Base-by-base conservation (phyloP, 208 protist genomes). In the Trypanosoma caninum region DNA sequence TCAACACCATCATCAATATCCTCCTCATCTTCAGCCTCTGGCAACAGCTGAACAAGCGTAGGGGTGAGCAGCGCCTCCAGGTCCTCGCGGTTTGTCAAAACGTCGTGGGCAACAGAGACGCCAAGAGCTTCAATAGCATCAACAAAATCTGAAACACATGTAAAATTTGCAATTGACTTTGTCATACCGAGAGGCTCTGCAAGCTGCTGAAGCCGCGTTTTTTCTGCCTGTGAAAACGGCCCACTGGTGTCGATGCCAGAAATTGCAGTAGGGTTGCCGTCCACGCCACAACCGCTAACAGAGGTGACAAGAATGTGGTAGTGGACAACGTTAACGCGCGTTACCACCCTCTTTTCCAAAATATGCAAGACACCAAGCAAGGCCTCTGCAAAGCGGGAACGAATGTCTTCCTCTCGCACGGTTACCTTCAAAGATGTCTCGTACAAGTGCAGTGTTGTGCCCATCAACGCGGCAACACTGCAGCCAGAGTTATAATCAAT, bases 271-370 rank as follows among this genome's bases (percentile, higher is more conserved):
- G 65, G 56, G 10, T 68, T 74, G 16, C 20, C 28, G 8, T 59
- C 55, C 45, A 66, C n/a, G 20, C 35, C 20, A 41, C 35, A 20
- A 55, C 64, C 54, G 40, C 45, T 58, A 68, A 80, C 47, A 85
- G 37, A 68, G 13, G 87, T 93, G 27, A 78, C 80, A 30, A 93
- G 73, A 28, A 93, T 78, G 72, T 93, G 87, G 59, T 93, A 93
- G 61, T 87, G 76, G 25, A 93, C 73, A 10, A 81, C 79, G 70
- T 90, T 88, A 16, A 93, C 65, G 10, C 80, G 75, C 1, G 78
- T 72, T 14, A 93, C 56, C 8, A 90, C 62, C 34, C 76, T 73
- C 51, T 83, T 70, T 18, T 75, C 68, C 3, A 87, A 37, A 1
- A 87, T 51, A 57, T 93, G 80, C 28, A 90, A 59, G 22, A 93